Evolutionary conservation across 441 rosid genomes (phyloP), one percentile per base, ranked within the genome.

Genomic region (Erodium chrysanthum): DNA sequence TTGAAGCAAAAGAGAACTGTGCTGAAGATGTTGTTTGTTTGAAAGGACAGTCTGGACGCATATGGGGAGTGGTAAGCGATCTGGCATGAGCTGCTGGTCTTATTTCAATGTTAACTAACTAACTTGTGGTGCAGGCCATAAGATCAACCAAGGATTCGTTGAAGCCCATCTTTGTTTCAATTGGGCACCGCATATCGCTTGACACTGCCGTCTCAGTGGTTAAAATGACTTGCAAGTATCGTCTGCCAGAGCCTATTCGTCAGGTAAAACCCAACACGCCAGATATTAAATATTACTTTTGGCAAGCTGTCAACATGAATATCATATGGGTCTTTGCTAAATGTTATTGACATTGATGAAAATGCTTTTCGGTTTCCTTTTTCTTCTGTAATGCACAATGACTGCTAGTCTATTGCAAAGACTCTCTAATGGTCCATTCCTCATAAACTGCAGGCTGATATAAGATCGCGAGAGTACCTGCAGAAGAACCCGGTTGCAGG

Each of bases 221-320:
- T n/a, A 81, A 81, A 44, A 67, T 81, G 80, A 86, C 88, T 64
- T 87, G 97, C 81, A 88, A 83, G 71, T 84, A 78, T 73, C 96
- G 89, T 72, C 79, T 89, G 64, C 98, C 98, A 2, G 97, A 94
- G 81, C 93, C 98, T 65, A 77, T 88, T 31, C 81, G 97, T 70
- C 98, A 90, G 95, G 97, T 92, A 77, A 73, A 18, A 40, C 54
- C 64, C 50, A 44, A 44, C 50, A 44, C 15, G 2, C 2, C 50
- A 42, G n/a, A 42, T 42, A 14, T 11, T 44, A 44, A 11, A 44
- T 44, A 44, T 44, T 4, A 44, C 12, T n/a, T 40, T n/a, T 40
- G 4, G 48, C 14, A 29, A 5, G 35, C 48, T 11, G 1, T 42
- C 3, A 9, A 42, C 48, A 10, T 42, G 48, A 42, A 42, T 42